phyloP scores from a whole-genome alignment of 352 stramenopile genomes.

The Globisporangium acanthophoron region DNA sequence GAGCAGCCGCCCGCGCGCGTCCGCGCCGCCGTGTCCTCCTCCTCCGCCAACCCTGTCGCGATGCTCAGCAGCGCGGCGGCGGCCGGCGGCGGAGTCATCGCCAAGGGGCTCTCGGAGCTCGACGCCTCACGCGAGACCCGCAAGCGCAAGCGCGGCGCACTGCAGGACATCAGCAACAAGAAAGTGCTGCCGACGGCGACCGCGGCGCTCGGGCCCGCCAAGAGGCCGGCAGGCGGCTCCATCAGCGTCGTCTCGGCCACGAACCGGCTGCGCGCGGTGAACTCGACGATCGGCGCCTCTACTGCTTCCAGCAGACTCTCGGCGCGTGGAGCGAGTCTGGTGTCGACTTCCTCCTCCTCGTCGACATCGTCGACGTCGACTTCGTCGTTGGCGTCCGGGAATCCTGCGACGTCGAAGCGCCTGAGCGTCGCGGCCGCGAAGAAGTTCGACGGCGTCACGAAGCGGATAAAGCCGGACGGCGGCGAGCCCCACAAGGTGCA shows the following conservation, averaged over 20 bases:
- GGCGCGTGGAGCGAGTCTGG: neutral
- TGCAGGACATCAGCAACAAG: conserved; percentile 84
- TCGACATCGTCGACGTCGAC: conserved; percentile 2
- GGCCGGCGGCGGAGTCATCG: conserved; percentile 4
- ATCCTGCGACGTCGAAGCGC: conserved; percentile 3
- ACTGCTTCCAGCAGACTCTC: conserved; percentile 2
- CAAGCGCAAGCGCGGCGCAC: conserved; percentile 71
- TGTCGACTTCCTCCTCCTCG: neutral
- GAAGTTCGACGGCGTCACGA: conserved; percentile 23
- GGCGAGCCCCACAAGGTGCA: conserved; percentile 51
- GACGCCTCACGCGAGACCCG: conserved; percentile 26
- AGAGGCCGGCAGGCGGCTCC: conserved; percentile 16
- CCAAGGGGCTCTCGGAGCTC: conserved; percentile 12
- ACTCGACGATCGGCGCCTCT: neutral
- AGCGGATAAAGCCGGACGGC: conserved; percentile 42
- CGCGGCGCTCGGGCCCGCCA: conserved; percentile 3
- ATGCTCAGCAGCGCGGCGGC: neutral
- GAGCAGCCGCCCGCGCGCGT: conserved; percentile 6
- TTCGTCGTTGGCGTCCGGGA: neutral
- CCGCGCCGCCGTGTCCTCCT: neutral
- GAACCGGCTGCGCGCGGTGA: conserved; percentile 12
- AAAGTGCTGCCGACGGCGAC: conserved; percentile 15
- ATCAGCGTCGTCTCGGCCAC: conserved; percentile 14
- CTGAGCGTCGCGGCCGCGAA: conserved; percentile 3
- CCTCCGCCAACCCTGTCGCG: neutral